Evolutionary conservation across 148 eudicot genomes (phyloP), one percentile per base, ranked within the genome.

Genomic region (Vaccinium vitisidaea): DNA sequence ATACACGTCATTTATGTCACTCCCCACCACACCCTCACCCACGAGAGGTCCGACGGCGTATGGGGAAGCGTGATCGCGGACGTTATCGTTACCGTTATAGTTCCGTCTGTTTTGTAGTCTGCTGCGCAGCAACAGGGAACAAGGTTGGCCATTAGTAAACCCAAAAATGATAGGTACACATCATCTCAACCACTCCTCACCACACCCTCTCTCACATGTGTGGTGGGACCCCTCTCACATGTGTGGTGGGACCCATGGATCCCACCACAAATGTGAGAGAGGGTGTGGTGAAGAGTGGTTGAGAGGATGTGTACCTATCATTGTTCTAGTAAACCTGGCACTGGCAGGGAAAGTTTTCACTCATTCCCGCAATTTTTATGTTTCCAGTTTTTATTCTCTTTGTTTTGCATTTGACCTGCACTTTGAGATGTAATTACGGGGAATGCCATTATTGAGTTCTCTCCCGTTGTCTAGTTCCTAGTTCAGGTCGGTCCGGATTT

Each of bases 61-160:
- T 19, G 16, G 30, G 85, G 9, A 16, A 23, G 2, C 18, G 27
- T 50, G 53, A 53, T 2, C 16, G 48, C 0, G 19, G 63, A 1
- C 43, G 73, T 80, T 63, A 30, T 58, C 80, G 88, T 83, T 79
- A 85, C 90, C 82, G 79, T 79, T 58, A 2, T 83, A 50, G 81
- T 79, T 84, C 82, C 89, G 87, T 85, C 88, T 76, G 78, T 75
- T 61, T 86, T 88, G 84, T 70, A 86, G 90, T 90, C 88, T 92
- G 92, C 87, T 85, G 75, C 86, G 77, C 86, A 86, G 87, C 32
- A 30, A 1, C 90, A 91, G 84, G 88, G 90, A 90, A 89, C 89
- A 88, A 59, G 88, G 90, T 87, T 88, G 86, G 88, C 90, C 83
- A 39, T 79, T n/a, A n/a, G n/a, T n/a, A n/a, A n/a, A n/a, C n/a